Conservation (phyloP, 2,329 filamentous ascomycete species). For the Colletotrichum euphorbiae region DNA sequence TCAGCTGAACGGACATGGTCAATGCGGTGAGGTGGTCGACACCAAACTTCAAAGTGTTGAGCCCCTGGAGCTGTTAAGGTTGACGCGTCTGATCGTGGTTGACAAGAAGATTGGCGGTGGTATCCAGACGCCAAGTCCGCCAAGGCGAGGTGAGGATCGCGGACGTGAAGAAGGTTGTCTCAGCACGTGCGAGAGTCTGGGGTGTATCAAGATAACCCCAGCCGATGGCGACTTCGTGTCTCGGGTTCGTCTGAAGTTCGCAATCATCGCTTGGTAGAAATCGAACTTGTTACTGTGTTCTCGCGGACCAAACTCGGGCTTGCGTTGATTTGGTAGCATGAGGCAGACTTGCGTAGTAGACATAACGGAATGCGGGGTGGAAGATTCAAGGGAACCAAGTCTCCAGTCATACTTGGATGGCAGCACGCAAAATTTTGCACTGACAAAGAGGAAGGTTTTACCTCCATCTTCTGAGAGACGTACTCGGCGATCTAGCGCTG, state of each 20-base stretch:
- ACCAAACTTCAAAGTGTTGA: slow-evolving; percentile 38
- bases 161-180: slow-evolving; percentile 39
- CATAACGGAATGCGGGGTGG: too few relatives aligned
- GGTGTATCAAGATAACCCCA: slow-evolving; percentile 34
- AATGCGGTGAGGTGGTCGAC: slow-evolving; percentile 30
- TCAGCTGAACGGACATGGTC: slow-evolving; percentile 24
- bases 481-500: slow-evolving; percentile 25
- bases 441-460: slow-evolving; percentile 1
- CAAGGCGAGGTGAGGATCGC: slow-evolving; percentile 34
- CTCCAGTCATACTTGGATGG: background rate
- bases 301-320: slow-evolving; percentile 15
- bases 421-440: background rate
- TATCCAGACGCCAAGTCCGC: slow-evolving; percentile 35
- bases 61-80: slow-evolving; percentile 27
- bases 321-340: background rate
- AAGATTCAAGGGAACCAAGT: too few relatives aligned
- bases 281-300: background rate
- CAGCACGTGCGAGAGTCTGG: slow-evolving; percentile 36
- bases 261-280: slow-evolving; percentile 7
- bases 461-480: background rate
- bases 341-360: background rate
- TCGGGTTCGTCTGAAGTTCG: slow-evolving; percentile 11
- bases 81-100: slow-evolving; percentile 38
- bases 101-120: slow-evolving; percentile 38
- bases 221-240: slow-evolving; percentile 15